Evolutionary conservation across 352 stramenopile genomes (phyloP).

Genomic region (Globisporangium takayamanum): DNA sequence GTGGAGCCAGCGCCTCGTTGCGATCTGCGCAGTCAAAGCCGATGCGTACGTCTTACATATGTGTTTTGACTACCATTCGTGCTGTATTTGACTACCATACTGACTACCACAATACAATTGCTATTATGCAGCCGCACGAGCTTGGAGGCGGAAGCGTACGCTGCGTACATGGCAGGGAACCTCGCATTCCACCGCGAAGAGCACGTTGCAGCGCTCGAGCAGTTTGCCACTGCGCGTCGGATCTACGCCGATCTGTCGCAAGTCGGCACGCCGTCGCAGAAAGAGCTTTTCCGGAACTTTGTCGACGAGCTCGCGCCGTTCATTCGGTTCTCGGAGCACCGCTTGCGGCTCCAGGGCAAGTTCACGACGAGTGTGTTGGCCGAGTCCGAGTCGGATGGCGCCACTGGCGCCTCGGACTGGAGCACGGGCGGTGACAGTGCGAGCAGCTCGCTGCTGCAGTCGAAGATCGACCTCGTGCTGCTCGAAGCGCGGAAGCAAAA

Average conservation of each 20-base stretch:
- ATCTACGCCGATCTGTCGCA: slow-evolving; percentile 84
- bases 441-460: slow-evolving; percentile 70
- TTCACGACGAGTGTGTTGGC: slow-evolving; percentile 23
- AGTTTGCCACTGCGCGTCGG: slow-evolving; percentile 68
- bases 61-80: neutral
- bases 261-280: slow-evolving; percentile 73
- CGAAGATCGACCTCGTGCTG: slow-evolving; percentile 80
- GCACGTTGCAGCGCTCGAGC: slow-evolving; percentile 73
- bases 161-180: slow-evolving; percentile 85
- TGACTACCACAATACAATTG: neutral
- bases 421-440: slow-evolving; percentile 56
- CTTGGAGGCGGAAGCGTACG: slow-evolving; percentile 86
- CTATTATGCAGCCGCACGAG: slow-evolving; percentile 49
- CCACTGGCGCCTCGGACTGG: slow-evolving; percentile 24
- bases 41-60: slow-evolving; percentile 47
- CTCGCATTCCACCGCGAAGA: slow-evolving; percentile 86
- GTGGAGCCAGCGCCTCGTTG: slow-evolving; percentile 79
- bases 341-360: slow-evolving; percentile 53
- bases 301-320: slow-evolving; percentile 78
- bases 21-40: slow-evolving; percentile 66
- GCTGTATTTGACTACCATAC: neutral
- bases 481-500: slow-evolving; percentile 83
- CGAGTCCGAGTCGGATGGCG: slow-evolving; percentile 25
- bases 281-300: slow-evolving; percentile 66
- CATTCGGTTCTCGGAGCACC: slow-evolving; percentile 82